Evolutionary conservation across 768 basidiomycete genomes (phyloP).

Genomic region (Termitomyces sp.): DNA sequence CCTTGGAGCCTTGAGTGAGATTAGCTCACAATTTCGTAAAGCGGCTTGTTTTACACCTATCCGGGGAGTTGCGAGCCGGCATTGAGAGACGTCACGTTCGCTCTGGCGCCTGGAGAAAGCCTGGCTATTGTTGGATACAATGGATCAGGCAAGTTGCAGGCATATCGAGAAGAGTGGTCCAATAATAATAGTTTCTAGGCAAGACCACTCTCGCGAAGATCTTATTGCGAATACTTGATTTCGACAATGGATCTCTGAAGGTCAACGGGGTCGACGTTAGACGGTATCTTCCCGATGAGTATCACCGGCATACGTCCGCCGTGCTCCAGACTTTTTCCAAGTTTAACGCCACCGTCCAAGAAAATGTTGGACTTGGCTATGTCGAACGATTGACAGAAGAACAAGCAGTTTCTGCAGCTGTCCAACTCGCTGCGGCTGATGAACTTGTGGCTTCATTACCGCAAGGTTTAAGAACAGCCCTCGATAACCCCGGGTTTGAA

Average conservation of each 20-base stretch:
- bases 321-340: constrained; percentile 86
- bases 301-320: constrained; percentile 70
- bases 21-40: constrained; percentile 13
- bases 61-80: constrained; percentile 67
- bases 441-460: constrained; percentile 61
- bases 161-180: background rate
- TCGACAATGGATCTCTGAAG: constrained; percentile 59
- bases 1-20: background rate
- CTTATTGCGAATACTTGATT: constrained; percentile 73
- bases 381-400: constrained; percentile 56
- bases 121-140: constrained; percentile 85
- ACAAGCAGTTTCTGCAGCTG: constrained; percentile 55
- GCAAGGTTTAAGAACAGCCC: constrained; percentile 64
- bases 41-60: constrained; percentile 64
- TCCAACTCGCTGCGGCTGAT: constrained; percentile 68
- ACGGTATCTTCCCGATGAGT: constrained; percentile 57
- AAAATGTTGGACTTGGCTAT: constrained; percentile 84
- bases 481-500: constrained; percentile 61
- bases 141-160: constrained; percentile 58
- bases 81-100: constrained; percentile 63
- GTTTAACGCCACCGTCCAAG: constrained; percentile 69
- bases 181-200: constrained; percentile 34
- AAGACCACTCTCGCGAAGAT: constrained; percentile 87
- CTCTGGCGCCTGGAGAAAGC: constrained; percentile 67
- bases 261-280: constrained; percentile 71